Conservation (phyloP, 2,329 filamentous ascomycete species). For the Fusarium incarnatum region DNA sequence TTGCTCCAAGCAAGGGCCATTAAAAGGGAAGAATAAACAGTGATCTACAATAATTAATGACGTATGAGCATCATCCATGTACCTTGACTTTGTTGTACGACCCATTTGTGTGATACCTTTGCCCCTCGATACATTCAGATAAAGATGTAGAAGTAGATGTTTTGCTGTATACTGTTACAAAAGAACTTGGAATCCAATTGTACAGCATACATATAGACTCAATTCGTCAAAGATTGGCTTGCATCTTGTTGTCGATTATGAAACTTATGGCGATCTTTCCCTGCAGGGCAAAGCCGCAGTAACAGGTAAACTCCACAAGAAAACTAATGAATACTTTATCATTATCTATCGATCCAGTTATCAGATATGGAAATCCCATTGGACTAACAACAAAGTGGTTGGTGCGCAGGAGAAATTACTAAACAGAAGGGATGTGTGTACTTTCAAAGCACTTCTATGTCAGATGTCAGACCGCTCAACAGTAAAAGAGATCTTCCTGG, state of each 20-base stretch:
- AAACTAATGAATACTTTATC: not conserved
- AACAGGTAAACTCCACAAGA: not conserved
- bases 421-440: not conserved
- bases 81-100: not conserved
- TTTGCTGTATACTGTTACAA: not conserved
- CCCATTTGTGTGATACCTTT: not conserved
- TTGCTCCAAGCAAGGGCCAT: not conserved
- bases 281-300: not conserved
- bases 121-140: not conserved
- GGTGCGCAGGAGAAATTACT: not conserved
- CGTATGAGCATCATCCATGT: not conserved
- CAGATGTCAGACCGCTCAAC: conserved; percentile 10
- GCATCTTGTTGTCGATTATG: not conserved
- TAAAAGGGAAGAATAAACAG: not conserved
- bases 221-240: not conserved
- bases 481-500: not conserved
- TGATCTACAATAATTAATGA: conserved; percentile 1
- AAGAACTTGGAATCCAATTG: not conserved
- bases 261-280: not conserved
- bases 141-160: not conserved
- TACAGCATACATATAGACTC: not conserved
- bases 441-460: not conserved
- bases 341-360: not conserved
- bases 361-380: not conserved
- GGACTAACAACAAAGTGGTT: not conserved